Conservation (phyloP, 768 basidiomycete genomes). For the Guyanaporus albipodus region DNA sequence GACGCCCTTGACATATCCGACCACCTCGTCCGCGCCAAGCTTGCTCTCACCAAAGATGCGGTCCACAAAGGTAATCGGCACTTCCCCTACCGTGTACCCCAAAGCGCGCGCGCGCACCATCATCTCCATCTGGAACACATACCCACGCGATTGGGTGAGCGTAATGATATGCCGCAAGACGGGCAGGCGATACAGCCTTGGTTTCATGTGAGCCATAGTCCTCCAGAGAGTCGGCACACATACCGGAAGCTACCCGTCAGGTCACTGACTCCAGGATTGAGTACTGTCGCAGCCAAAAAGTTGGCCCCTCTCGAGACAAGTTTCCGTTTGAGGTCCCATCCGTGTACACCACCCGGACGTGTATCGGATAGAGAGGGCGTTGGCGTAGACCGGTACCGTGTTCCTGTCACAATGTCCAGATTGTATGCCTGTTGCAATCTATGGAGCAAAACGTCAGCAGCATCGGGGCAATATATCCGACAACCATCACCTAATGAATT, state of each 20-base stretch:
- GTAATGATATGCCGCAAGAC: constrained; percentile 83
- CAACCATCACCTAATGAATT: constrained; percentile 69
- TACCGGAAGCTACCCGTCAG: constrained; percentile 88
- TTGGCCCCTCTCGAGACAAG: constrained; percentile 87
- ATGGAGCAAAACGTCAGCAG: constrained; percentile 1
- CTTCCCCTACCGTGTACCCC: constrained; percentile 84
- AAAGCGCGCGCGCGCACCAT: constrained; percentile 85
- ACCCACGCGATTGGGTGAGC: constrained; percentile 81
- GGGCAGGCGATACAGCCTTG: constrained; percentile 68
- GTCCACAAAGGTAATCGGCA: constrained; percentile 94
- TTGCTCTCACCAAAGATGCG: constrained; percentile 93
- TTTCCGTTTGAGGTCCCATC: constrained; percentile 90
- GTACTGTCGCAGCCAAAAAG: constrained; percentile 81
- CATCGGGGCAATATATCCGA: background rate
- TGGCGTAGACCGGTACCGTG: constrained; percentile 70
- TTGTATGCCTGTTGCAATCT: constrained; percentile 84
- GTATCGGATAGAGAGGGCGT: constrained; percentile 55
- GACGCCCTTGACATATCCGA: constrained; percentile 83
- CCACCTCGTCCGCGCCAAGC: constrained; percentile 82
- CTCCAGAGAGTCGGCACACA: constrained; percentile 16
- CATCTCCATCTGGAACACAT: constrained; percentile 99
- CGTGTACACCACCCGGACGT: constrained; percentile 80
- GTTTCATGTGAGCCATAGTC: background rate
- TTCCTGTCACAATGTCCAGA: constrained; percentile 91
- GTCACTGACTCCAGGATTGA: constrained; percentile 85